Conservation (phyloP, 2,329 filamentous ascomycete species). For the Cadophora malorum region DNA sequence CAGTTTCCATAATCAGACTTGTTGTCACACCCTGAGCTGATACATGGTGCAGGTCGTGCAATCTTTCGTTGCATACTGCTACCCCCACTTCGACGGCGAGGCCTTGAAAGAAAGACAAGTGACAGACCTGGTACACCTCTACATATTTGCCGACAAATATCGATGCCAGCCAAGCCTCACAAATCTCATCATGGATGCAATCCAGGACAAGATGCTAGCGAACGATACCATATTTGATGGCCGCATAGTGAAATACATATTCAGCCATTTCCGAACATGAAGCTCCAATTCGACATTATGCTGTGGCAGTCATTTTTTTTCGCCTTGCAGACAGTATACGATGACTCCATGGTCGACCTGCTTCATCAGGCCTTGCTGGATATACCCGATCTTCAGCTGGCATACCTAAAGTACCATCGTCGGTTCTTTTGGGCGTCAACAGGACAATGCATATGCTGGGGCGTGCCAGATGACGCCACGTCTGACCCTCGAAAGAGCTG, state of each 20-base stretch:
- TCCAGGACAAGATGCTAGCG: not conserved
- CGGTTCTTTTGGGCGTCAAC: not conserved
- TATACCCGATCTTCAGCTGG: not conserved
- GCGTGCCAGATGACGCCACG: not conserved
- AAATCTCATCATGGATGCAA: not conserved
- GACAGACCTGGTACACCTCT: not conserved
- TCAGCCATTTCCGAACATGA: not conserved
- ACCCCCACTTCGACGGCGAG: not conserved
- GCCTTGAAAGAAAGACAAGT: no score
- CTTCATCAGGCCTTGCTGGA: not conserved
- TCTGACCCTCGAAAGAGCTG: not conserved
- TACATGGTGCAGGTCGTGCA: not conserved
- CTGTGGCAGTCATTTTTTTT: not conserved
- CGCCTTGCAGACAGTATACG: not conserved
- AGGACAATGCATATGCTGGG: not conserved
- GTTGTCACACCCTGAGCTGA: not conserved
- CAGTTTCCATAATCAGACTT: not conserved
- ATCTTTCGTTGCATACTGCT: not conserved
- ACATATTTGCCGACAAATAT: conserved; percentile 1
- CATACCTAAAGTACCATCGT: not conserved
- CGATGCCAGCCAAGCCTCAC: not conserved
- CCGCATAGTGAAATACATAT: not conserved
- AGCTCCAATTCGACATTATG: not conserved
- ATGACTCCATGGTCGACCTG: no score
- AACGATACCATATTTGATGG: not conserved